These are phyloP conservation scores for Euphorbia corollata DNA, from an alignment of 441 rosid genomes.

Conservation along the genomic window DNA sequence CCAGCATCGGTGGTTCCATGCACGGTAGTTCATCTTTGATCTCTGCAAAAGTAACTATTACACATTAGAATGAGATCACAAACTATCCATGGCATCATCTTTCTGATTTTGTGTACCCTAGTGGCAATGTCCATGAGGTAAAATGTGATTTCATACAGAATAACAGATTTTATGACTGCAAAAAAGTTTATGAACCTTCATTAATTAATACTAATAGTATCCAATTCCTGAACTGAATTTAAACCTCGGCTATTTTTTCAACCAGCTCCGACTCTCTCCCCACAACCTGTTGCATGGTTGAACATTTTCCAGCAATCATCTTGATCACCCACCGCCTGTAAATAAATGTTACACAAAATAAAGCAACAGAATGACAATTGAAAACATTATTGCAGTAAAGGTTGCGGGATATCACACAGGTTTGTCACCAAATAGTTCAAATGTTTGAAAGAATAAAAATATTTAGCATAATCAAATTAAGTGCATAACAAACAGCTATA, in stretches of 20 bases:
- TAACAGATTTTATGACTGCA: not conserved
- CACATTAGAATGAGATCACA: conserved; percentile 3
- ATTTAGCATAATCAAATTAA: conserved; percentile 1
- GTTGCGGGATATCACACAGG: not conserved
- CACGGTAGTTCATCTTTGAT: conserved; percentile 92
- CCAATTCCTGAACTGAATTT: conserved; percentile 39
- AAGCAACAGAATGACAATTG: conserved; percentile 9
- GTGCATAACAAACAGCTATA: not conserved
- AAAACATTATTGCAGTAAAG: not conserved
- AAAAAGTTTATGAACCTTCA: conserved; percentile 47
- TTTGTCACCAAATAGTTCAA: not conserved
- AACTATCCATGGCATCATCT: conserved; percentile 9
- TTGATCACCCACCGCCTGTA: conserved; percentile 87
- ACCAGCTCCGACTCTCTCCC: conserved; percentile 78
- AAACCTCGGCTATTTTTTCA: conserved; percentile 86
- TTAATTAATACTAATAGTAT: conserved; percentile 38
- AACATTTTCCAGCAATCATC: conserved; percentile 43
- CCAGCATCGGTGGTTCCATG: conserved; percentile 98
- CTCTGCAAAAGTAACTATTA: conserved; percentile 37
- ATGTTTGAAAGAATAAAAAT: not conserved
- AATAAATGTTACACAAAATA: conserved; percentile 16
- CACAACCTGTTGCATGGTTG: conserved; percentile 45
- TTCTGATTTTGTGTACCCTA: not conserved
- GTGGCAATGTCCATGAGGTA: not conserved
- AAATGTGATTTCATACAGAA: conserved; percentile 15